Evolutionary conservation across 202 grass and related monocot species (phyloP).

Genomic region (Panicum hallii): DNA sequence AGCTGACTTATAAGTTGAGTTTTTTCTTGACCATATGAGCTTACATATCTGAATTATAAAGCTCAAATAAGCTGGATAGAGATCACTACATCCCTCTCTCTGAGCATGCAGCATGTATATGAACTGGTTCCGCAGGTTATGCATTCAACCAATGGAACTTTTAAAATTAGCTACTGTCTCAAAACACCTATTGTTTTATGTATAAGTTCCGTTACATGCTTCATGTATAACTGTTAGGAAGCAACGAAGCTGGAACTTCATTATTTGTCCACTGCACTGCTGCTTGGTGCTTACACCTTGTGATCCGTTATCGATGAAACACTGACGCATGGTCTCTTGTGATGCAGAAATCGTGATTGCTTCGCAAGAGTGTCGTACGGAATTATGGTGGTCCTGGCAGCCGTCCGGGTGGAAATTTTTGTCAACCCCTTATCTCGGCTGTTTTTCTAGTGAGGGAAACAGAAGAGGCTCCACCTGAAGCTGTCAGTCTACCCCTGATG

Average conservation of each 20-base stretch:
- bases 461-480: not conserved
- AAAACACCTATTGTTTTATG: not conserved
- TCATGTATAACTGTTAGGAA: not conserved
- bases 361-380: not conserved
- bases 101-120: conserved; percentile 4
- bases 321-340: not conserved
- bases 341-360: conserved; percentile 16
- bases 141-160: not conserved
- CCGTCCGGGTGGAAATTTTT: conserved; percentile 5
- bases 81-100: not conserved
- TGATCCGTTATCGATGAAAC: not conserved
- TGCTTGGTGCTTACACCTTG: not conserved
- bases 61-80: not conserved
- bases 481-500: conserved; percentile 5
- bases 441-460: not conserved
- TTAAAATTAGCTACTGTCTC: not conserved
- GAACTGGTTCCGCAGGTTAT: not conserved
- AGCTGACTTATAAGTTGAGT: no score
- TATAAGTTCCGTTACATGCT: not conserved
- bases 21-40: no score
- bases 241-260: not conserved
- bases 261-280: not conserved
- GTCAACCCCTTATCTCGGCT: conserved; percentile 18
- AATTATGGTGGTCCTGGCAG: conserved; percentile 38
- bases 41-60: no score